phyloP scores from a whole-genome alignment of 2,329 filamentous ascomycete genomes.

The Verticillium isaacii region DNA sequence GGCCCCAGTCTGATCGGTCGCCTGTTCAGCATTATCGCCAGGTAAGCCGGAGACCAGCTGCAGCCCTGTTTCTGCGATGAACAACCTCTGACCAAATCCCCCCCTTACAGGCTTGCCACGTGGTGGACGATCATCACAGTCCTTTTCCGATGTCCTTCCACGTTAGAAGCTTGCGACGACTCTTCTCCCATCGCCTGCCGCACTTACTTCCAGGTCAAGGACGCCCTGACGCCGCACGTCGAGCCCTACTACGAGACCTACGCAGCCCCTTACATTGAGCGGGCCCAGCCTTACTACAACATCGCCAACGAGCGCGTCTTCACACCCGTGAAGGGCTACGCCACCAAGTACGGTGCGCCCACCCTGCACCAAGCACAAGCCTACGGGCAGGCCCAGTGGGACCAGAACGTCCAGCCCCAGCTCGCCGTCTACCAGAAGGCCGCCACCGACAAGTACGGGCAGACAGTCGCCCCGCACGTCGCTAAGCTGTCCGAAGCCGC shows the following conservation, averaged over 20 bases:
- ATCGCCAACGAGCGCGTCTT: slow-evolving; percentile 60
- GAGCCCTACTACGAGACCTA: slow-evolving; percentile 84
- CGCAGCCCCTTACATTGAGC: slow-evolving; percentile 75
- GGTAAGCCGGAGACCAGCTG: slow-evolving; percentile 35
- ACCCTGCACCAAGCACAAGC: slow-evolving; percentile 61
- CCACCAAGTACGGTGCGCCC: slow-evolving; percentile 71
- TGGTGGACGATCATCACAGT: slow-evolving; percentile 85
- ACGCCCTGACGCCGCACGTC: slow-evolving; percentile 64
- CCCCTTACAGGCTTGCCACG: slow-evolving; percentile 57
- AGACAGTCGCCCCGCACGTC: slow-evolving; percentile 69
- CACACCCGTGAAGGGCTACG: slow-evolving; percentile 61
- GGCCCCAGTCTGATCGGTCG: slow-evolving; percentile 28
- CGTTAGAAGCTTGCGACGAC: slow-evolving; percentile 61
- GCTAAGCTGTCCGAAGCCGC: slow-evolving; percentile 52
- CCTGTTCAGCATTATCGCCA: slow-evolving; percentile 45
- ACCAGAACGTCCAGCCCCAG: slow-evolving; percentile 71
- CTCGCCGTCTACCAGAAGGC: slow-evolving; percentile 59
- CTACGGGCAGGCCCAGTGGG: slow-evolving; percentile 71
- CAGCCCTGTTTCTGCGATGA: background rate
- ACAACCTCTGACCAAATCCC: background rate
- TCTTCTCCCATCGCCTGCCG: slow-evolving; percentile 75
- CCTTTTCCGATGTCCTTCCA: slow-evolving; percentile 75
- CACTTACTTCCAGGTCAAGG: slow-evolving; percentile 68
- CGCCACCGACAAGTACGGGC: slow-evolving; percentile 62
- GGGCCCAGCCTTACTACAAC: slow-evolving; percentile 70